phyloP scores from a whole-genome alignment of 2,329 filamentous ascomycete genomes.

The Penicillium sp. region DNA sequence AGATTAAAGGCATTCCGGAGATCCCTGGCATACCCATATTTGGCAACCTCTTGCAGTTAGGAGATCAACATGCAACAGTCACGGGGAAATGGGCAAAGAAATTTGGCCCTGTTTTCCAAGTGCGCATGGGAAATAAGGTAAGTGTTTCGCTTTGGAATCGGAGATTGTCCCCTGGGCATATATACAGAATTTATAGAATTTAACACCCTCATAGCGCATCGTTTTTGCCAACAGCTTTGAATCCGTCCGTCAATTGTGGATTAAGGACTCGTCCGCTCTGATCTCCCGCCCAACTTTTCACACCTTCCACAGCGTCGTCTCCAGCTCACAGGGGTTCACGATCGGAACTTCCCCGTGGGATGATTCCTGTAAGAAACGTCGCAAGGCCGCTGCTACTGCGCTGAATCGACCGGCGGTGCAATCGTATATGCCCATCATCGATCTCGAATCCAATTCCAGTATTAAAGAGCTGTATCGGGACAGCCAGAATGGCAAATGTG shows the following conservation, averaged over 20 bases:
- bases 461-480: slow-evolving; percentile 71
- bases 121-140: slow-evolving; percentile 67
- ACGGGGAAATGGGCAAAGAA: slow-evolving; percentile 59
- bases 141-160: background rate
- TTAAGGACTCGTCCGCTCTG: slow-evolving; percentile 73
- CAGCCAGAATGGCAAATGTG: slow-evolving; percentile 59
- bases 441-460: slow-evolving; percentile 70
- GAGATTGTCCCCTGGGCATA: no score
- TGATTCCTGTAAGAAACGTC: slow-evolving; percentile 72
- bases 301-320: slow-evolving; percentile 78
- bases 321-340: slow-evolving; percentile 73
- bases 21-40: slow-evolving; percentile 63
- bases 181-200: background rate
- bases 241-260: slow-evolving; percentile 70
- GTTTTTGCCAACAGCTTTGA: slow-evolving; percentile 78
- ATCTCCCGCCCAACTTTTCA: slow-evolving; percentile 77
- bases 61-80: slow-evolving; percentile 56
- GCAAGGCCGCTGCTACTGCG: slow-evolving; percentile 76
- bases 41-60: slow-evolving; percentile 63
- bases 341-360: slow-evolving; percentile 85
- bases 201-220: slow-evolving; percentile 53
- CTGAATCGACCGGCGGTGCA: slow-evolving; percentile 74
- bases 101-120: slow-evolving; percentile 66
- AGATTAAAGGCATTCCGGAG: slow-evolving; percentile 62
- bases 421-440: slow-evolving; percentile 78